Evolutionary conservation across 2,329 filamentous ascomycete genomes (phyloP).

Genomic region (Neophaeococcomyces aloes): DNA sequence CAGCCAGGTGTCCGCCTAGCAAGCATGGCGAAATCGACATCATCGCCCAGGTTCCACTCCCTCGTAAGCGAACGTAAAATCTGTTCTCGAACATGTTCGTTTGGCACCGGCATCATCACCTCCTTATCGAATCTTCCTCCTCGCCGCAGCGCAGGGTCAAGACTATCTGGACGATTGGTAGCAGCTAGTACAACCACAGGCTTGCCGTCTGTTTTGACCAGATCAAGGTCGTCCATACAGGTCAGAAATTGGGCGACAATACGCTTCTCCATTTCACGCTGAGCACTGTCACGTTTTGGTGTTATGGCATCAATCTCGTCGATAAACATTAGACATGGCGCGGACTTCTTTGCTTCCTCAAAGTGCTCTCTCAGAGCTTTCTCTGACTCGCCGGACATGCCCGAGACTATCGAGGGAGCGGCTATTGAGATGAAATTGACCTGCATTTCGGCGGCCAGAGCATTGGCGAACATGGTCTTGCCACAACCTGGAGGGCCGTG

Average conservation of each 20-base stretch:
- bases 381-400: slow-evolving; percentile 82
- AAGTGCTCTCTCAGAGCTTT: slow-evolving; percentile 77
- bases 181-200: slow-evolving; percentile 84
- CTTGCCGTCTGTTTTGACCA: slow-evolving; percentile 61
- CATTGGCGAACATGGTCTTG: slow-evolving; percentile 74
- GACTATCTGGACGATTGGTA: slow-evolving; percentile 75
- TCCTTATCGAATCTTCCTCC: slow-evolving; percentile 71
- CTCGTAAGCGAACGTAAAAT: slow-evolving; percentile 67
- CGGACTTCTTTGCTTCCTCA: slow-evolving; percentile 74
- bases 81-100: slow-evolving; percentile 61
- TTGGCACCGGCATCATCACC: slow-evolving; percentile 79
- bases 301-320: slow-evolving; percentile 89
- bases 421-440: slow-evolving; percentile 74
- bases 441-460: slow-evolving; percentile 63
- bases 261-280: slow-evolving; percentile 80
- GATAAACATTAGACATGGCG: slow-evolving; percentile 83
- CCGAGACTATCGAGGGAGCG: slow-evolving; percentile 68
- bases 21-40: slow-evolving; percentile 63
- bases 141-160: slow-evolving; percentile 67
- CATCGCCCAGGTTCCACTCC: slow-evolving; percentile 51
- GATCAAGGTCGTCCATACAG: slow-evolving; percentile 72
- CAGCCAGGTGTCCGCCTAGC: slow-evolving; percentile 85
- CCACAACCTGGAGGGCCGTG: slow-evolving; percentile 79
- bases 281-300: slow-evolving; percentile 69
- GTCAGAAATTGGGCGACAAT: slow-evolving; percentile 74